Evolutionary conservation across 345 rosid species (phyloP).

Genomic region (Eucalyptus regnans): DNA sequence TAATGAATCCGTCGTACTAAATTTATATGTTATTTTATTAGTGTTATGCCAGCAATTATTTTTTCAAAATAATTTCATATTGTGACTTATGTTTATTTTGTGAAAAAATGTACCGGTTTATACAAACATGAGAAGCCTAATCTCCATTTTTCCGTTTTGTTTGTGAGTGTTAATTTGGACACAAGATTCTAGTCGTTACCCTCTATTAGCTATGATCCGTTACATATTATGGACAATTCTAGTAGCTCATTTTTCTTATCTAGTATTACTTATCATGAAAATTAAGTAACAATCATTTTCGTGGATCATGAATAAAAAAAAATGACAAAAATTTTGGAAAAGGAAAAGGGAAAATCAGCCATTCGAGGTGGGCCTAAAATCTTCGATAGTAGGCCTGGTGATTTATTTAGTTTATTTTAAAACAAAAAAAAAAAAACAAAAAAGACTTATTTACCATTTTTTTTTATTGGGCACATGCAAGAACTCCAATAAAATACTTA

Average conservation of each 20-base stretch:
- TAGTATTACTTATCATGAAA: neutral
- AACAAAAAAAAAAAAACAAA: neutral
- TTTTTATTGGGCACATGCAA: neutral
- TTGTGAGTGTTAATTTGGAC: neutral
- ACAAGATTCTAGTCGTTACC: neutral
- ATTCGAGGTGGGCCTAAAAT: neutral
- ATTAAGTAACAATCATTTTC: neutral
- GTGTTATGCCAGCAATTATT: accelerated
- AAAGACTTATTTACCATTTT: neutral
- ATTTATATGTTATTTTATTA: neutral
- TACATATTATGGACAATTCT: neutral
- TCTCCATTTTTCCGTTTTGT: neutral
- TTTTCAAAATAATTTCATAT: neutral
- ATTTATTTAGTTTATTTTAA: neutral
- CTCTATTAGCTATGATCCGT: neutral
- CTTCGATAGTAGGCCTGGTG: neutral
- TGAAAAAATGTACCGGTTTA: too few relatives aligned
- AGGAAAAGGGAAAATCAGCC: neutral
- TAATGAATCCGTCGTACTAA: accelerated
- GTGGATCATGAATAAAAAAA: neutral
- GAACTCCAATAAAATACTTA: neutral
- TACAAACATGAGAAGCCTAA: accelerated
- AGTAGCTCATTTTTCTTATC: neutral
- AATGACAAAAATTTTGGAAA: neutral
- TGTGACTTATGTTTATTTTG: neutral